phyloP scores from a whole-genome alignment of 257 asterid genomes.

The Ilex asprella region DNA sequence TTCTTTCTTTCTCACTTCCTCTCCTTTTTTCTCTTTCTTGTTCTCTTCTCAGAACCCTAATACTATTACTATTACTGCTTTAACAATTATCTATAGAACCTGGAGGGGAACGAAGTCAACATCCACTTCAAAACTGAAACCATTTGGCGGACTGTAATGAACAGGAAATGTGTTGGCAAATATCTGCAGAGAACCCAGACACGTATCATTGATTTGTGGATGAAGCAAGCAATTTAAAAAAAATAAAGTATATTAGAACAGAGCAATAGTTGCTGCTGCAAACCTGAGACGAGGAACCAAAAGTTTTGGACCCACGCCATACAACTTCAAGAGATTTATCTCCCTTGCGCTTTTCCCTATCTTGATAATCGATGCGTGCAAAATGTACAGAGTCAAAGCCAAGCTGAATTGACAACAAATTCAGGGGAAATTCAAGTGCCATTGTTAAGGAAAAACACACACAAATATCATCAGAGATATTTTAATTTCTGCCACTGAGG shows the following conservation, averaged over 20 bases:
- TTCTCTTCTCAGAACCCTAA: no score
- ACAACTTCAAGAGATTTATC: constrained; percentile 80
- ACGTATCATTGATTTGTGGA: constrained; percentile 1
- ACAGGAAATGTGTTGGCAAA: constrained; percentile 75
- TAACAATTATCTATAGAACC: constrained; percentile 26
- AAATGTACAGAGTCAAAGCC: constrained; percentile 87
- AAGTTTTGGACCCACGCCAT: constrained; percentile 85
- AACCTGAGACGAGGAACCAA: constrained; percentile 75
- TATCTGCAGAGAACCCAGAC: constrained; percentile 40
- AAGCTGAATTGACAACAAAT: constrained; percentile 28
- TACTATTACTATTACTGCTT: no score
- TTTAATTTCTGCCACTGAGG: no score
- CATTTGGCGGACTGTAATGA: constrained; percentile 79
- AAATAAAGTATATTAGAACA: neutral
- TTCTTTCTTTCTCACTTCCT: no score
- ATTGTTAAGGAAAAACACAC: neutral
- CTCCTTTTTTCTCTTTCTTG: no score
- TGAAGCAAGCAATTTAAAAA: constrained; percentile 8
- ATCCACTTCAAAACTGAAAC: constrained; percentile 64
- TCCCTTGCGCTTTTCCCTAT: constrained; percentile 59
- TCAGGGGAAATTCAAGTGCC: neutral
- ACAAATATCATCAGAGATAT: neutral
- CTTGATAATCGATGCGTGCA: constrained; percentile 90
- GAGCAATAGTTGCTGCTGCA: constrained; percentile 6
- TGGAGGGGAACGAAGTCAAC: constrained; percentile 53